Conservation (phyloP, 2,329 filamentous ascomycete genomes). For the Fusarium lyarnte region DNA sequence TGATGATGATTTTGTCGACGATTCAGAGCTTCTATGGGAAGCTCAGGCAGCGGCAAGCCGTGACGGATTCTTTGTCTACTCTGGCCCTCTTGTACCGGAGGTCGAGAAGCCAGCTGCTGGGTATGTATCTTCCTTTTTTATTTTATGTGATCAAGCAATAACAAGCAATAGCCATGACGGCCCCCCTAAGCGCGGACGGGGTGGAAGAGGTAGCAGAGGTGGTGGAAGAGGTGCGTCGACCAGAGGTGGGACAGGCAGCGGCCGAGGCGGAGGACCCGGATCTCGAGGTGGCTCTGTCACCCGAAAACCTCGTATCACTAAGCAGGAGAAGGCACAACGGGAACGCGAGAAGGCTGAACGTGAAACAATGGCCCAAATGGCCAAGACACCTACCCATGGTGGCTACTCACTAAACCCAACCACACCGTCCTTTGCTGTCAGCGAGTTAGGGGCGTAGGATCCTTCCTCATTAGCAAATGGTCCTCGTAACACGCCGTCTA, state of each 20-base stretch:
- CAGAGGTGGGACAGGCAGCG: constrained; percentile 58
- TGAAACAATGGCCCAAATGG: constrained; percentile 60
- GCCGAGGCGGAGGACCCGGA: constrained; percentile 68
- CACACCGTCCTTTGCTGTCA: constrained; percentile 51
- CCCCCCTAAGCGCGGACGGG: constrained; percentile 74
- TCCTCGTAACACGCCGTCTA: neutral
- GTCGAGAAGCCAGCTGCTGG: constrained; percentile 75
- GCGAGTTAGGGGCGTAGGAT: constrained; percentile 48
- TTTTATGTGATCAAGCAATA: constrained; percentile 43
- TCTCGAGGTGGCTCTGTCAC: constrained; percentile 78
- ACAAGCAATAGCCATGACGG: constrained; percentile 71
- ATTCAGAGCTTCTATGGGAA: constrained; percentile 95
- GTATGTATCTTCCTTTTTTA: constrained; percentile 52
- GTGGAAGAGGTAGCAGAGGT: constrained; percentile 61
- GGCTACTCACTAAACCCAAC: constrained; percentile 52
- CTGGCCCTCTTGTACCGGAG: constrained; percentile 87
- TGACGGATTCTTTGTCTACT: constrained; percentile 98
- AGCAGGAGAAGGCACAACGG: constrained; percentile 82
- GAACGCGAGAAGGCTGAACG: constrained; percentile 84
- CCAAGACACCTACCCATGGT: constrained; percentile 50
- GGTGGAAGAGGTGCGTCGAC: constrained; percentile 71
- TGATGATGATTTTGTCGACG: constrained; percentile 87
- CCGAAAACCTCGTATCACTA: constrained; percentile 86
- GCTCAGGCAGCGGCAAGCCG: constrained; percentile 93
- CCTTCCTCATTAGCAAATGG: neutral